Evolutionary conservation across 2,329 filamentous ascomycete species (phyloP).

Genomic region (Pseudogymnoascus sp.): DNA sequence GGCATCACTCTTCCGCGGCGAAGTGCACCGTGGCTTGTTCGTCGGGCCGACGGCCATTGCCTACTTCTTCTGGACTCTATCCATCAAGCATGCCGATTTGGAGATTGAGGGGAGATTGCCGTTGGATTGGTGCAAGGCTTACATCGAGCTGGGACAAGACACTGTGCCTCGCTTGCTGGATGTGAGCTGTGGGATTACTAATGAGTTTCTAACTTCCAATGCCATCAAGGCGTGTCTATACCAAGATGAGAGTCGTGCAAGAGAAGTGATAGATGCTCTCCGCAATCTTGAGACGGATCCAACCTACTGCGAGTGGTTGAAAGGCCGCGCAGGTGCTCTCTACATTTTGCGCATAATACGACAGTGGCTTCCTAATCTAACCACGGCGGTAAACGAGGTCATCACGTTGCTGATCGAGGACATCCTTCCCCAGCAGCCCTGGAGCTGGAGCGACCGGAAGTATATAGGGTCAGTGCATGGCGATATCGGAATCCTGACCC

Average conservation of each 20-base stretch:
- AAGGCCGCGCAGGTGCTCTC: constrained; percentile 60
- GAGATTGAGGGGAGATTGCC: constrained; percentile 26
- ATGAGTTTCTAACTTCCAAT: constrained; percentile 14
- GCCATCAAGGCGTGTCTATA: constrained; percentile 13
- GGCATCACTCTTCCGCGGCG: background rate
- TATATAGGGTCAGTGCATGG: constrained; percentile 64
- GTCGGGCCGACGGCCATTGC: constrained; percentile 49
- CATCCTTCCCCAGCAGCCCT: constrained; percentile 48
- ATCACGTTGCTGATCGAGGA: constrained; percentile 51
- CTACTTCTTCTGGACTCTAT: constrained; percentile 47
- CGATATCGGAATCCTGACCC: constrained; percentile 62
- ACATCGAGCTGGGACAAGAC: constrained; percentile 13
- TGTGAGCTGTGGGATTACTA: constrained; percentile 12
- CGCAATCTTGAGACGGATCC: background rate
- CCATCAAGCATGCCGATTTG: constrained; percentile 37
- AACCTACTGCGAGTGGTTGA: constrained; percentile 14
- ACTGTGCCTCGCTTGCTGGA: background rate
- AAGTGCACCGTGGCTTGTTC: constrained; percentile 37
- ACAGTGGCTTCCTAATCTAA: constrained; percentile 39
- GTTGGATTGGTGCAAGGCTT: constrained; percentile 13
- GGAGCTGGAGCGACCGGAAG: constrained; percentile 56
- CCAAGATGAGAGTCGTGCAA: constrained; percentile 4
- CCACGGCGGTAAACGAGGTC: constrained; percentile 43
- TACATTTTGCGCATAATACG: constrained; percentile 53
- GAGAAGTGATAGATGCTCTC: constrained; percentile 10